Base-by-base conservation (phyloP, 768 basidiomycete genomes). In the Pulveroboletus sp. region DNA sequence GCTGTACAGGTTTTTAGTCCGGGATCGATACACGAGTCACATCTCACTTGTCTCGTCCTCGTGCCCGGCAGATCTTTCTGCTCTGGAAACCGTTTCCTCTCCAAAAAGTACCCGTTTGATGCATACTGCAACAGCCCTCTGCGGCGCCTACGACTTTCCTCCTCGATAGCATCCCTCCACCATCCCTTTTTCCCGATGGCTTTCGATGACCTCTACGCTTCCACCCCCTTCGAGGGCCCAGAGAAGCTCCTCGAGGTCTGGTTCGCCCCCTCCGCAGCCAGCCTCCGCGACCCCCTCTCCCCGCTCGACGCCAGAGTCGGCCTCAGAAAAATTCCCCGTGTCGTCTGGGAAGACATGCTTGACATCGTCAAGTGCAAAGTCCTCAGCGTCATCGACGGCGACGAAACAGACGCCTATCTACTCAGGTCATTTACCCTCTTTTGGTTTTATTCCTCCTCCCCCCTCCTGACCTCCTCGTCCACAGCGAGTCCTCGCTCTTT, bases 401-500 rank as follows among this genome's bases (percentile, higher is more conserved):
- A 77, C n/a, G 90, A 95, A 59, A 82, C 85, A 56, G 97, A 98
- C 63, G 95, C 97, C 21, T 99, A 98, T 74, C 77, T 99, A 34
- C 74, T 99, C 52, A 97, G 94, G 97, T 95, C 39, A 39, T 55
- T 35, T 39, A 6, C 44, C 45, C 40, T 19, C 14, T 40, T 48
- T 40, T n/a, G 9, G 23, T 25, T 31, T 51, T 27, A 50, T 59
- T 36, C 33, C 36, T 1, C n/a, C 47, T 25, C 2, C 38, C 40
- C 56, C 42, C 55, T 59, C 11, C 62, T 6, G 19, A 6, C 49
- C 13, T 52, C 34, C 39, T 44, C 20, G 31, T 49, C 20, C 29
- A n/a, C 68, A 98, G 97, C 74, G 97, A 98, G 79, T 98, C 95
- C 0, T 97, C 94, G 32, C 77, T 99, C 47, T 95, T 99, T 62